Evolutionary conservation across 164 flowering plant genomes (phyloP).

Genomic region (Vitis rotundifolia): DNA sequence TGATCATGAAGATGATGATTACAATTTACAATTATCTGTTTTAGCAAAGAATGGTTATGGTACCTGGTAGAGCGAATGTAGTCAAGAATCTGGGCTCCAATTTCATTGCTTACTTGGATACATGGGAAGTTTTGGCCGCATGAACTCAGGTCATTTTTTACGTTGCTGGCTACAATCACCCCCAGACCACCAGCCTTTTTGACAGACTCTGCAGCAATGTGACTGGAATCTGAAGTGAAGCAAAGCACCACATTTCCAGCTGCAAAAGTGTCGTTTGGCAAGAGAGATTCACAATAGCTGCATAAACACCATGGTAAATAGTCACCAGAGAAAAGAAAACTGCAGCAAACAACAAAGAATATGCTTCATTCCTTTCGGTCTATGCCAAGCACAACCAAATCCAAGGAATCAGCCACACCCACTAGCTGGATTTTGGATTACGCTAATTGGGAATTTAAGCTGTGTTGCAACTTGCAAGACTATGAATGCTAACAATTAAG

Average conservation of each 20-base stretch:
- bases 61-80: constrained; percentile 23
- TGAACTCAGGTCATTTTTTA: not conserved
- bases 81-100: constrained; percentile 11
- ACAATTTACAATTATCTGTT: not conserved
- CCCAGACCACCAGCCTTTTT: constrained; percentile 7
- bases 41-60: not conserved
- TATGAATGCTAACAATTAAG: no score
- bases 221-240: not conserved
- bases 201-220: not conserved
- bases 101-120: constrained; percentile 14
- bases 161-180: constrained; percentile 2
- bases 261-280: not conserved
- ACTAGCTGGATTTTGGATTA: no score
- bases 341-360: no score
- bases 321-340: no score
- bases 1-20: not conserved
- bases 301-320: not conserved
- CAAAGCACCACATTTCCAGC: constrained; percentile 12
- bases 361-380: no score
- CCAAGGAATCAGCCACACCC: no score
- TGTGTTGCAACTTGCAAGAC: no score
- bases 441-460: no score
- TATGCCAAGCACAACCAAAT: no score
- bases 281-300: not conserved
- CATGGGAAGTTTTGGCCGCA: constrained; percentile 8